Conservation (phyloP, 106 monocot genomes). For the Allium cepa region DNA sequence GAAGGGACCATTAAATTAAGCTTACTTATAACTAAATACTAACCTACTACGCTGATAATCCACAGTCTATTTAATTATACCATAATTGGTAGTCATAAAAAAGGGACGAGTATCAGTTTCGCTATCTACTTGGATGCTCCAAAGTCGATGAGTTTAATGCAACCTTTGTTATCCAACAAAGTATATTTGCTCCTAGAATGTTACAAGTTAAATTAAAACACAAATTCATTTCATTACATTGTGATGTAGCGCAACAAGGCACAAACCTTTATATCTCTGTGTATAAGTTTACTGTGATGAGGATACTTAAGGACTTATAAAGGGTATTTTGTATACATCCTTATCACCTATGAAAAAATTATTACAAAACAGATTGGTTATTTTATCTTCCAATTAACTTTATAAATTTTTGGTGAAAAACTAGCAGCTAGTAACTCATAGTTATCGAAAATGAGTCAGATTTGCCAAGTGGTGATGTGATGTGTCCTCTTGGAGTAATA, state of each 20-base stretch:
- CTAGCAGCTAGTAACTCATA: constrained; percentile 26
- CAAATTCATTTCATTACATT: neutral
- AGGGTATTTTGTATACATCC: constrained; percentile 84
- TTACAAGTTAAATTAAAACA: no score
- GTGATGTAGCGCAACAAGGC: neutral
- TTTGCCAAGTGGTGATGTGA: constrained; percentile 81
- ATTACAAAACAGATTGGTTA: no score
- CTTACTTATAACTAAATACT: no score
- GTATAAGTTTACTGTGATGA: constrained; percentile 88
- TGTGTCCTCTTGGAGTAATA: constrained; percentile 93
- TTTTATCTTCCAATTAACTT: no score
- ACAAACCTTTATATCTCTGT: constrained; percentile 94
- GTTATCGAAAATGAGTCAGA: constrained; percentile 92
- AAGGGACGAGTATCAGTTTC: constrained; percentile 55
- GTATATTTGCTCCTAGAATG: constrained; percentile 85
- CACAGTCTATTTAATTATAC: no score
- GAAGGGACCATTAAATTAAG: no score
- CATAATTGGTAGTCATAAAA: no score
- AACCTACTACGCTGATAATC: no score
- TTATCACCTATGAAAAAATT: constrained; percentile 63
- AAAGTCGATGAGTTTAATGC: constrained; percentile 96
- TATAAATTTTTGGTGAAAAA: no score
- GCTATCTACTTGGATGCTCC: constrained; percentile 97
- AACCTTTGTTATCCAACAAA: constrained; percentile 96
- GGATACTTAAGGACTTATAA: constrained; percentile 89